phyloP scores from a whole-genome alignment of 1,284 basidiomycete species.

The Cerrena zonata region DNA sequence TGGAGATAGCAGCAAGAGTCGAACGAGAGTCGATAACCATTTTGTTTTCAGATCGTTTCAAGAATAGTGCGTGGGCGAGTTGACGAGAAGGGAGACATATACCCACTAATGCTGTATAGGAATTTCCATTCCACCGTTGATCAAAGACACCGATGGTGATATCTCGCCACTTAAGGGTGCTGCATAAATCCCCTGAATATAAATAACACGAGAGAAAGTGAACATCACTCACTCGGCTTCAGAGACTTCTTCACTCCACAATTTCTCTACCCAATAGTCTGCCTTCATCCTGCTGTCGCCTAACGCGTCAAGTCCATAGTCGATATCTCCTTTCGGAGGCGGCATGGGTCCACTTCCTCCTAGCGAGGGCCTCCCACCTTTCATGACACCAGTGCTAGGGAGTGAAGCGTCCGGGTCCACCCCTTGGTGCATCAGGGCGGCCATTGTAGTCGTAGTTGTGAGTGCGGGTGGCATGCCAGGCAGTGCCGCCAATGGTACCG shows the following conservation, averaged over 20 bases:
- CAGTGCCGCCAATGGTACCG: slow-evolving; percentile 16
- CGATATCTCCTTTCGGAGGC: neutral
- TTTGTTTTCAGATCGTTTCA: slow-evolving; percentile 36
- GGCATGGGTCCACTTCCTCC: neutral
- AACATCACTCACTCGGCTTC: slow-evolving; percentile 45
- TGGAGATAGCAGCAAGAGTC: slow-evolving; percentile 45
- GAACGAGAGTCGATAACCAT: slow-evolving; percentile 32
- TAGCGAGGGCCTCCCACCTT: neutral
- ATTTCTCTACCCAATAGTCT: slow-evolving; percentile 55
- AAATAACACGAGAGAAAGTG: neutral
- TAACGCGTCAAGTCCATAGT: slow-evolving; percentile 63
- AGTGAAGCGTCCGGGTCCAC: neutral
- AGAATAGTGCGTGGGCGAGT: slow-evolving; percentile 44
- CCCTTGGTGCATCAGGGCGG: slow-evolving; percentile 42
- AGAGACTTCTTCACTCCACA: slow-evolving; percentile 47
- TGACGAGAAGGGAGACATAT: slow-evolving; percentile 50
- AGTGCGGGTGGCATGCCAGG: slow-evolving; percentile 30
- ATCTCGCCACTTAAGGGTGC: slow-evolving; percentile 37
- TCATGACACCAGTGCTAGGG: neutral
- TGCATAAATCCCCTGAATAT: slow-evolving; percentile 12
- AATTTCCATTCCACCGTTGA: slow-evolving; percentile 53
- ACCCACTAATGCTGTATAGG: slow-evolving; percentile 47
- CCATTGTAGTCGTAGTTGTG: slow-evolving; percentile 46
- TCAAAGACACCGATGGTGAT: slow-evolving; percentile 60
- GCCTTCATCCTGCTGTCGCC: slow-evolving; percentile 35